Evolutionary conservation across 2,329 filamentous ascomycete genomes (phyloP).

Genomic region (Talaromyces sp.): DNA sequence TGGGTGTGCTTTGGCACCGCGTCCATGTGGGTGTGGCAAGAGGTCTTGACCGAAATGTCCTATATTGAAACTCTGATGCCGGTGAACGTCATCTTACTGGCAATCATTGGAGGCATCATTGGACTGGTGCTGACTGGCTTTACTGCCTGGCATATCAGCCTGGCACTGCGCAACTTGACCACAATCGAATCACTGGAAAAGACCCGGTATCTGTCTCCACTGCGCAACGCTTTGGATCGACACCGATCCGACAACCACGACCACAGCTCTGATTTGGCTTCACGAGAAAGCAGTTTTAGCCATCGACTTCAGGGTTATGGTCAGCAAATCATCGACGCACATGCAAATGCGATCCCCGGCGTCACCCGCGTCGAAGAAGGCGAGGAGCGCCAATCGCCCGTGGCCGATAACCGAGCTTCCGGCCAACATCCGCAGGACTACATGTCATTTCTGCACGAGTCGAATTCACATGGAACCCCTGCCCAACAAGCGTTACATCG

Average conservation of each 20-base stretch:
- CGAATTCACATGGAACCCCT: constrained; percentile 29
- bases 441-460: constrained; percentile 7
- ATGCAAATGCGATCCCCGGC: constrained; percentile 74
- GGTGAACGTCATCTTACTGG: constrained; percentile 84
- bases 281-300: constrained; percentile 30
- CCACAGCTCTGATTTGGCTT: constrained; percentile 24
- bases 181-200: constrained; percentile 97
- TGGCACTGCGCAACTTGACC: constrained; percentile 74
- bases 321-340: constrained; percentile 73
- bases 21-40: constrained; percentile 75
- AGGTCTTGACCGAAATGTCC: constrained; percentile 65
- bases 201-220: constrained; percentile 81
- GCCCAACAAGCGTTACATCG: constrained; percentile 42
- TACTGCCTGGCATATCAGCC: constrained; percentile 82
- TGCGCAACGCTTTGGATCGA: constrained; percentile 65
- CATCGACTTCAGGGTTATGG: constrained; percentile 55
- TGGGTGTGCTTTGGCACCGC: constrained; percentile 74
- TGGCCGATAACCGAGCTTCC: constrained; percentile 11
- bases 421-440: constrained; percentile 11
- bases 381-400: constrained; percentile 50
- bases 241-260: constrained; percentile 45
- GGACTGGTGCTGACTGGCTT: constrained; percentile 84
- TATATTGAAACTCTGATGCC: constrained; percentile 75
- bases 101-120: constrained; percentile 84
- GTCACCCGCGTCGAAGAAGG: constrained; percentile 78